Evolutionary conservation across 2,329 filamentous ascomycete species (phyloP), one percentile per base, ranked within the genome.

Genomic region (Shiraia sp.): DNA sequence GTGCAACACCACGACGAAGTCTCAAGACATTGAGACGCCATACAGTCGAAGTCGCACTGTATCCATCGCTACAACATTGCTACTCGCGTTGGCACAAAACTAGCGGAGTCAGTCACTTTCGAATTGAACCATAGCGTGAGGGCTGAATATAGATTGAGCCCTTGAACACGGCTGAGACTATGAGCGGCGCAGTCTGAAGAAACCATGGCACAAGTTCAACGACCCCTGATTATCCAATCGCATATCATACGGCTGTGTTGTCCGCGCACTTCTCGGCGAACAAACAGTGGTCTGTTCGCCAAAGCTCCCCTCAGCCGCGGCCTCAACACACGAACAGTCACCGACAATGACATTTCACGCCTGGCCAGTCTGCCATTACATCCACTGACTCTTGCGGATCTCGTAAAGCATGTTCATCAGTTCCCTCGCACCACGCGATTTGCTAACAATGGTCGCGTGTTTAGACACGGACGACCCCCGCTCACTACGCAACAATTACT

Each of bases 341-440:
- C 74, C 4, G 87, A 92, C 64, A 83, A 87, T 51, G 87, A 93
- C 65, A 88, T 97, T 52, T 81, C 85, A 32, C 81, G 81, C 29
- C 80, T 97, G 32, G 89, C 91, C 23, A 83, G 83, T 42, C 84
- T 87, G 62, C 84, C 86, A 25, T 80, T 95, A 37, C 88, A 95
- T 63, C 82, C 86, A 9, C 75, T 97, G 61, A 93, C 89, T 17
- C 80, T 99, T 24, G 85, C 86, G 43, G 93, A 97, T 64, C 78
- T 99, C 5, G 87, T 96, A 57, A 92, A 86, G 87, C 95, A 77
- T 56, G 76, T 39, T 39, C 34, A 30, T 36, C 32, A 24, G 12
- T 9, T 2, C 2, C 4, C 14, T 25, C 15, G n/a, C 32, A 13
- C 7, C 17, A 2, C 12, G 12, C 30, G 25, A 6, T 22, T 24